Conservation (phyloP, 2,329 filamentous ascomycete genomes). For the Cordyceps fumosorosea region DNA sequence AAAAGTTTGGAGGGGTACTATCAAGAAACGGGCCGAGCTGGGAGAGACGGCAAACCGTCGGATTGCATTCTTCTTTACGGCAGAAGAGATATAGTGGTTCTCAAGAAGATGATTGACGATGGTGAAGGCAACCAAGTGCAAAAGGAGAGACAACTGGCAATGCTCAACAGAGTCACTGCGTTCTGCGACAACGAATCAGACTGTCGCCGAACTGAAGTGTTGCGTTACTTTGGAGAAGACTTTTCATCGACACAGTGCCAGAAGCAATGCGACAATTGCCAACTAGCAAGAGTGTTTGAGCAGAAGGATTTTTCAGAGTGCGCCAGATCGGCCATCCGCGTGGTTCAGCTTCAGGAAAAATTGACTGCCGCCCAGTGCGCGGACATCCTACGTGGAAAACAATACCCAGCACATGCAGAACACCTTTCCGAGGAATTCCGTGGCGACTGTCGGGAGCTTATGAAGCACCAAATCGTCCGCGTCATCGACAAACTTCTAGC, state of each 20-base stretch:
- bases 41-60: constrained; percentile 80
- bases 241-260: constrained; percentile 69
- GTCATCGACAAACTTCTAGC: constrained; percentile 72
- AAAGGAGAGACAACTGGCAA: constrained; percentile 74
- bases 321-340: constrained; percentile 61
- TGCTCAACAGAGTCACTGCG: constrained; percentile 77
- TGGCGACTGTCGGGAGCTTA: constrained; percentile 63
- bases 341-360: constrained; percentile 55
- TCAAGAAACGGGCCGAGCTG: constrained; percentile 92
- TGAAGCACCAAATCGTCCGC: constrained; percentile 71
- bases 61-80: constrained; percentile 87
- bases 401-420: constrained; percentile 45
- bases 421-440: constrained; percentile 49
- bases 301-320: constrained; percentile 69
- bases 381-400: constrained; percentile 74
- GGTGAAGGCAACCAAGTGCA: constrained; percentile 70
- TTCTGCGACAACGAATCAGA: constrained; percentile 87
- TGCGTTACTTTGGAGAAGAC: constrained; percentile 88
- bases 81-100: constrained; percentile 65
- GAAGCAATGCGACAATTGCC: constrained; percentile 83
- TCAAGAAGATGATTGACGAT: constrained; percentile 78
- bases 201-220: constrained; percentile 79
- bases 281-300: constrained; percentile 63
- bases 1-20: constrained; percentile 98
- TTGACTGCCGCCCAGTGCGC: constrained; percentile 74